These are phyloP conservation scores for Lipomyces japonicus DNA, from an alignment of 805 yeast species.

Conservation along the genomic window DNA sequence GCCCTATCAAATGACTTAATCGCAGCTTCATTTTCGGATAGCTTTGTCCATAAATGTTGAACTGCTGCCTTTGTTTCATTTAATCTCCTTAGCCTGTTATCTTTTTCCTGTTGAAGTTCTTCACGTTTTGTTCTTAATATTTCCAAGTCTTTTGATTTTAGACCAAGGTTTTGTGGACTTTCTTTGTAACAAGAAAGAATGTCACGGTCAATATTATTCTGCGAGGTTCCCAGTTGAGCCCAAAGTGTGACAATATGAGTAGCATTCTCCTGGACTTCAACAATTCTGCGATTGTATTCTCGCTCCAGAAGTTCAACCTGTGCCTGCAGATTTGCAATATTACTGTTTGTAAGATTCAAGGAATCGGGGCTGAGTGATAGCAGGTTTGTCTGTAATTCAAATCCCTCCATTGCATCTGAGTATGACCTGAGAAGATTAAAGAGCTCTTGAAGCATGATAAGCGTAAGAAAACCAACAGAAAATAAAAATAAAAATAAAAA, in stretches of 20 bases:
- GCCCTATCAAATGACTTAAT: constrained; percentile 42
- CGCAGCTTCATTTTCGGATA: constrained; percentile 47
- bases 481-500: too few relatives aligned
- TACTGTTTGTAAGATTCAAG: constrained; percentile 30
- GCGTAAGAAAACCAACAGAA: too few relatives aligned
- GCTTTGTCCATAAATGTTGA: constrained; percentile 51
- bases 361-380: constrained; percentile 25
- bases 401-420: constrained; percentile 29
- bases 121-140: constrained; percentile 24
- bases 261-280: constrained; percentile 28
- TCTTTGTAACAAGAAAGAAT: constrained; percentile 28
- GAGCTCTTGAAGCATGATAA: constrained; percentile 2
- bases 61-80: constrained; percentile 42
- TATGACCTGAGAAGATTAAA: constrained; percentile 26
- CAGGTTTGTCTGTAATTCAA: constrained; percentile 22
- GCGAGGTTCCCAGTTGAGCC: constrained; percentile 37
- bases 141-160: constrained; percentile 35
- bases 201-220: constrained; percentile 32
- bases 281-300: constrained; percentile 29
- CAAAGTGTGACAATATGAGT: constrained; percentile 33
- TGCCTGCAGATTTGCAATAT: constrained; percentile 28
- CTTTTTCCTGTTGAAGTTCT: constrained; percentile 40
- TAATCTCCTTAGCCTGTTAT: constrained; percentile 35
- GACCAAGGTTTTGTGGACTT: constrained; percentile 32
- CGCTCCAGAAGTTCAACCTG: constrained; percentile 31